phyloP scores from a whole-genome alignment of 2,329 filamentous ascomycete genomes.

The Chrysosporium keratinophilum region DNA sequence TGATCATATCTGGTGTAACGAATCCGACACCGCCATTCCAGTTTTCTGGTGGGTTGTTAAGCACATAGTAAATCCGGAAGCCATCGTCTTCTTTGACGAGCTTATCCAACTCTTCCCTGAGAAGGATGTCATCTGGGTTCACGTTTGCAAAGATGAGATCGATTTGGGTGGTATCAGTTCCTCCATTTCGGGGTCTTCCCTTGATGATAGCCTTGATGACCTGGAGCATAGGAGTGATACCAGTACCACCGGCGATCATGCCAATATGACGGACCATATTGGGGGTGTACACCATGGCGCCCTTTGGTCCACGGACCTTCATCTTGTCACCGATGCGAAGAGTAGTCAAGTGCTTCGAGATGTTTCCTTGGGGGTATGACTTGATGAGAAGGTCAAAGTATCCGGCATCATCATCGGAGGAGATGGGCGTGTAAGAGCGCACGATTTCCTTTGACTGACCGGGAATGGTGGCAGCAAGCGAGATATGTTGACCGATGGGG shows the following conservation, averaged over 20 bases:
- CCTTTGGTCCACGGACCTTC: constrained; percentile 88
- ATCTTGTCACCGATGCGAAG: constrained; percentile 77
- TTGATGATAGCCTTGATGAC: constrained; percentile 82
- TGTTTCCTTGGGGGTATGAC: constrained; percentile 94
- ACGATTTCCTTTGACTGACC: constrained; percentile 73
- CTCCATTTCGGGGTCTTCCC: constrained; percentile 53
- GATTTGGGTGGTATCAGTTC: constrained; percentile 76
- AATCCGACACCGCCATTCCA: constrained; percentile 93
- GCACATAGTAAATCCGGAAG: constrained; percentile 85
- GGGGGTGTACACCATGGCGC: constrained; percentile 91
- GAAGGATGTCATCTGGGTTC: constrained; percentile 78
- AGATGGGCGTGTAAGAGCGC: constrained; percentile 86
- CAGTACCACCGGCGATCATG: constrained; percentile 96
- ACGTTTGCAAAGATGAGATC: constrained; percentile 98
- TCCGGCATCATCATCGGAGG: constrained; percentile 76
- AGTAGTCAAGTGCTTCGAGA: constrained; percentile 81
- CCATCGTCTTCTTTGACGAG: constrained; percentile 65
- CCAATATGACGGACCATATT: constrained; percentile 95
- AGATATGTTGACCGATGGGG: constrained; percentile 98
- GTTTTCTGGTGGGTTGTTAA: constrained; percentile 86
- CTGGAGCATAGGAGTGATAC: constrained; percentile 98
- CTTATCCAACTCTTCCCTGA: constrained; percentile 81
- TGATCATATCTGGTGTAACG: constrained; percentile 91
- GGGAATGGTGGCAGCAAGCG: constrained; percentile 71
- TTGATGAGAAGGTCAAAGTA: constrained; percentile 97